Conservation (phyloP, 257 asterid genomes). For the Nicotiana tabacum region DNA sequence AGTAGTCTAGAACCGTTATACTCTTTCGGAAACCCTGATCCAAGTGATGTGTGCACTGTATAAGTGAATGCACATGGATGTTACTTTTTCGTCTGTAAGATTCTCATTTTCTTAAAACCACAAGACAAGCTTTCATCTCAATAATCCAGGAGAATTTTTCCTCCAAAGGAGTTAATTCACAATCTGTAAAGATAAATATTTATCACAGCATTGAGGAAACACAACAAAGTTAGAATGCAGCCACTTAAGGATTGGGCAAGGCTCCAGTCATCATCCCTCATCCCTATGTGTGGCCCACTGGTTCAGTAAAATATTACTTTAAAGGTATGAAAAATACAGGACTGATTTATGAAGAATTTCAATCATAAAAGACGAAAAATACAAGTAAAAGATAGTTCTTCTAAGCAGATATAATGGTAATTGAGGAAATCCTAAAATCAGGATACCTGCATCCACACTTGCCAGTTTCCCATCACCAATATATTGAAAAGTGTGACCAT, state of each 20-base stretch:
- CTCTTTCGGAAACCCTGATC: not conserved
- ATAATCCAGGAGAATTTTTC: not conserved
- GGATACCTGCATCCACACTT: constrained; percentile 90
- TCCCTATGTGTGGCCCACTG: not conserved
- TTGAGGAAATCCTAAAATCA: constrained; percentile 5
- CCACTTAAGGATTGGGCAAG: not conserved
- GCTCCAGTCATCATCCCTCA: not conserved
- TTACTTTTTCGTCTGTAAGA: not conserved
- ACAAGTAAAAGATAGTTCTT: not conserved
- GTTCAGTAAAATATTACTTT: not conserved
- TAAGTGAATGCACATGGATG: not conserved
- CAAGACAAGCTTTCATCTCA: not conserved
- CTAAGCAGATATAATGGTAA: not conserved
- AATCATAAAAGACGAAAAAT: not conserved
- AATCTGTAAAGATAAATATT: no score
- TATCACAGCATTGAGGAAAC: not conserved
- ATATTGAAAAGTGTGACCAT: constrained; percentile 96
- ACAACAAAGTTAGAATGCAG: not conserved
- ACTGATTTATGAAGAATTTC: not conserved
- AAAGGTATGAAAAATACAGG: not conserved
- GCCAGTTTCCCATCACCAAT: constrained; percentile 98
- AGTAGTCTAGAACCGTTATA: not conserved
- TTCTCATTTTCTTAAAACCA: not conserved
- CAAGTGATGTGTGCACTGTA: not conserved
- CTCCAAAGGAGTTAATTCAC: not conserved